These are phyloP conservation scores for Epichloe uncinata DNA, from an alignment of 2,329 filamentous ascomycete species.

Conservation along the genomic window DNA sequence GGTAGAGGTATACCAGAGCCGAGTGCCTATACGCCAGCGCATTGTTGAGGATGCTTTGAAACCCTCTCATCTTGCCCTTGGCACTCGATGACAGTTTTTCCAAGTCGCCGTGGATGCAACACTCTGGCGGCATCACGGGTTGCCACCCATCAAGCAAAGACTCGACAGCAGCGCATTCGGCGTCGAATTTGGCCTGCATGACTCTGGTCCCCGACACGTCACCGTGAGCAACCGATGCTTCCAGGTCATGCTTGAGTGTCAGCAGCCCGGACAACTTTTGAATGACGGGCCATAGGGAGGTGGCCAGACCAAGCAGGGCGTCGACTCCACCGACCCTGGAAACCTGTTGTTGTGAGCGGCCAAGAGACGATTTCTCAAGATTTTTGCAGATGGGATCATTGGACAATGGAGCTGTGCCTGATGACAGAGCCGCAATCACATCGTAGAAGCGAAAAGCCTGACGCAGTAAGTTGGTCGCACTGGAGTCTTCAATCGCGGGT, in stretches of 20 bases:
- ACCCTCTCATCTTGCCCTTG: constrained; percentile 24
- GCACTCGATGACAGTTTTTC: not conserved
- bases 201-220: constrained; percentile 32
- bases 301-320: constrained; percentile 47
- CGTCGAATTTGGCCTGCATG: constrained; percentile 36
- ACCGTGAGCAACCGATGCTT: constrained; percentile 27
- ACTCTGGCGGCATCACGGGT: constrained; percentile 32
- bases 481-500: not conserved
- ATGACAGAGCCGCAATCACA: constrained; percentile 48
- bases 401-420: constrained; percentile 44
- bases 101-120: not conserved
- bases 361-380: constrained; percentile 31
- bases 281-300: constrained; percentile 49
- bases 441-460: constrained; percentile 54
- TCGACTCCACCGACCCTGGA: constrained; percentile 39
- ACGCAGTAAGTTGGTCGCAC: not conserved
- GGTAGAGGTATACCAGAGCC: constrained; percentile 44
- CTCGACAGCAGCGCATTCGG: constrained; percentile 41
- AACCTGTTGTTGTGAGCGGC: constrained; percentile 30
- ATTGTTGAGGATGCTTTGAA: constrained; percentile 44
- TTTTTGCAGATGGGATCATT: constrained; percentile 33
- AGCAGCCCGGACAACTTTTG: constrained; percentile 44
- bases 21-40: constrained; percentile 48
- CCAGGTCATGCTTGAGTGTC: constrained; percentile 38
- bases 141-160: constrained; percentile 41